These are phyloP conservation scores for Pelargonium nanum DNA, from an alignment of 345 rosid species.

Conservation along the genomic window DNA sequence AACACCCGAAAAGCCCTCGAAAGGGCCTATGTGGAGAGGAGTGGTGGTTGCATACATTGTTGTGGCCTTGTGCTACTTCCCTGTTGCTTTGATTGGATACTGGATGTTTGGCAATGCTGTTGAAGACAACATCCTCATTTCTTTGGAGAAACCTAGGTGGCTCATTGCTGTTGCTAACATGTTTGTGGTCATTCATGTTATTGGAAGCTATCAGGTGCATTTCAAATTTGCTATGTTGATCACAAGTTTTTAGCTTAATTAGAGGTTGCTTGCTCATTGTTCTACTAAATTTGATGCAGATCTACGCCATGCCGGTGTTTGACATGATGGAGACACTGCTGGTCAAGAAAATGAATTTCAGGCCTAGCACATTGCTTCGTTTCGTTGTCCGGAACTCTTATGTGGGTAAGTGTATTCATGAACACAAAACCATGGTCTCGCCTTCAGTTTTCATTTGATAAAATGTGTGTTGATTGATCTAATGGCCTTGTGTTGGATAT, in stretches of 20 bases:
- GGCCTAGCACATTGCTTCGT: conserved; percentile 34
- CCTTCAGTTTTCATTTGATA: too few relatives aligned
- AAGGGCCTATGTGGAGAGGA: conserved; percentile 27
- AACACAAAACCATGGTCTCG: too few relatives aligned
- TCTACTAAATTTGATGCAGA: too few relatives aligned
- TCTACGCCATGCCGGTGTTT: conserved; percentile 70
- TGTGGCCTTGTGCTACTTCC: conserved; percentile 21
- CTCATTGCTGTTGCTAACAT: too few relatives aligned
- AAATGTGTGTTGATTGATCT: too few relatives aligned
- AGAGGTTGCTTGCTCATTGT: too few relatives aligned
- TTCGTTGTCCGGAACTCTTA: conserved; percentile 39
- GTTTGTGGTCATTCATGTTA: conserved; percentile 25
- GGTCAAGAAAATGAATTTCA: conserved; percentile 49
- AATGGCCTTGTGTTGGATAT: too few relatives aligned
- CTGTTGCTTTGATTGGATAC: conserved; percentile 22
- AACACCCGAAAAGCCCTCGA: conserved; percentile 22
- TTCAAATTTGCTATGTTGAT: too few relatives aligned
- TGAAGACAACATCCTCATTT: conserved; percentile 24
- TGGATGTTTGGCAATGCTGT: conserved; percentile 15
- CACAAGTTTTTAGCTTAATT: too few relatives aligned
- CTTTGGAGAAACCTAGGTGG: conserved; percentile 18
- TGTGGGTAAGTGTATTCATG: conserved; percentile 48
- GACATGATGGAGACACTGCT: conserved; percentile 67
- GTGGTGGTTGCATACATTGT: conserved; percentile 16
- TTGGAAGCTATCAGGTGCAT: conserved; percentile 31